Evolutionary conservation across 177 flowering plant genomes (phyloP), one percentile per base, ranked within the genome.

Genomic region (Vitis hybrid): DNA sequence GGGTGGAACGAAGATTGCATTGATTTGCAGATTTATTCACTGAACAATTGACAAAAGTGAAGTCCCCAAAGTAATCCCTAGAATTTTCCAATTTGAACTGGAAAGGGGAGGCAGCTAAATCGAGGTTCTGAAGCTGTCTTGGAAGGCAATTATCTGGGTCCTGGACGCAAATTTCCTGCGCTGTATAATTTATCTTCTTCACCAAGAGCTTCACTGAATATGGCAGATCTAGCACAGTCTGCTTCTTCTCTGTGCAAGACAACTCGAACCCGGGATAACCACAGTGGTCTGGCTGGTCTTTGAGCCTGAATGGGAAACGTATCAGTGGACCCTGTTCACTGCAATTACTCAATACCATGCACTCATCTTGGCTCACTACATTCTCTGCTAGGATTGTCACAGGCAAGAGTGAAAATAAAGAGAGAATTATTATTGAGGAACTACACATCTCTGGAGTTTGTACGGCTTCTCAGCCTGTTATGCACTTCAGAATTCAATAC

Each of bases 81-180:
- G 1, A 1, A 6, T 49, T 11, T 7, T 24, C 52, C 11, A 54
- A 2, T 21, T 11, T 2, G 15, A 55, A 74, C 6, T 30, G 52
- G 16, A 72, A 76, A 11, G 14, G 63, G 19, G 74, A 66, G 5
- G 14, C 35, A 4, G 62, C 60, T 18, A 69, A 35, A 13, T n/a
- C 21, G 32, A 55, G 57, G 15, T 16, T 12, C 8, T 13, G 32
- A 40, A 60, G 46, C 48, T 50, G 55, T 10, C 58, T 52, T 0
- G 80, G 83, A 1, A 78, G 80, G 66, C 91, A 85, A n/a, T 64
- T 13, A 11, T 72, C 60, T 2, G 82, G 78, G 16, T 82, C 81
- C 16, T 56, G 32, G 59, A 79, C 48, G 8, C 8, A 12, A 9
- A 86, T 59, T 1, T 30, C 50, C 68, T 79, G 81, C 1, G 68